phyloP scores from a whole-genome alignment of 768 basidiomycete genomes.

The Termitomyces titanicus region DNA sequence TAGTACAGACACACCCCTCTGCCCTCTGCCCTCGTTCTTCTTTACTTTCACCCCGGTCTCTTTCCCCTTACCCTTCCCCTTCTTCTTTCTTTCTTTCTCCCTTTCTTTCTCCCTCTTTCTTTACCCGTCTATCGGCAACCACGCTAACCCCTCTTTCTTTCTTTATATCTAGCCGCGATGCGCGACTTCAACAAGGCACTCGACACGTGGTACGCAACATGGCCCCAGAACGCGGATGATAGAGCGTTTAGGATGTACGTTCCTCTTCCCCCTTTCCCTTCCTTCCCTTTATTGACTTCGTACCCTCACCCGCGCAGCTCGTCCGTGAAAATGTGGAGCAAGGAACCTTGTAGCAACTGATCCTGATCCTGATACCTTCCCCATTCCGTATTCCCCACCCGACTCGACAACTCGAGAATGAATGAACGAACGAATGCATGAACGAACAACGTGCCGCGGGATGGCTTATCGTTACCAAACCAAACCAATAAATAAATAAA shows the following conservation, averaged over 20 bases:
- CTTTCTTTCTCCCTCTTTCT: not conserved
- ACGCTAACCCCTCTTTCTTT: not conserved
- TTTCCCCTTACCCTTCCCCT: not conserved
- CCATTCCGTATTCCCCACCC: no score
- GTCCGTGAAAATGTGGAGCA: constrained; percentile 22
- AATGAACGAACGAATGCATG: no score
- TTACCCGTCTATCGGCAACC: not conserved
- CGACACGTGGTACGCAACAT: constrained; percentile 64
- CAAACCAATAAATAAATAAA: no score
- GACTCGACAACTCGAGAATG: no score
- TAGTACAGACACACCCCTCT: no score
- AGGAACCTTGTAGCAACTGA: constrained; percentile 6
- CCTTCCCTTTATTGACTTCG: not conserved
- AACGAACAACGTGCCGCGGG: no score
- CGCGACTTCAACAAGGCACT: constrained; percentile 60
- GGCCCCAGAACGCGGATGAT: constrained; percentile 57
- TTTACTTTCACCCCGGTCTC: no score
- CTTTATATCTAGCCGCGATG: constrained; percentile 53
- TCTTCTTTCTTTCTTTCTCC: not conserved
- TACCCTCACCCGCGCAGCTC: constrained; percentile 16
- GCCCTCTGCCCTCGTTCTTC: not conserved
- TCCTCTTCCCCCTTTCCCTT: constrained; percentile 5
- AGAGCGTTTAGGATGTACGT: constrained; percentile 66
- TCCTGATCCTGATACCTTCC: not conserved
- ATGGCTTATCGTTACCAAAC: no score